phyloP scores from a whole-genome alignment of 202 grass and related monocot species.

The Digitaria exilis region DNA sequence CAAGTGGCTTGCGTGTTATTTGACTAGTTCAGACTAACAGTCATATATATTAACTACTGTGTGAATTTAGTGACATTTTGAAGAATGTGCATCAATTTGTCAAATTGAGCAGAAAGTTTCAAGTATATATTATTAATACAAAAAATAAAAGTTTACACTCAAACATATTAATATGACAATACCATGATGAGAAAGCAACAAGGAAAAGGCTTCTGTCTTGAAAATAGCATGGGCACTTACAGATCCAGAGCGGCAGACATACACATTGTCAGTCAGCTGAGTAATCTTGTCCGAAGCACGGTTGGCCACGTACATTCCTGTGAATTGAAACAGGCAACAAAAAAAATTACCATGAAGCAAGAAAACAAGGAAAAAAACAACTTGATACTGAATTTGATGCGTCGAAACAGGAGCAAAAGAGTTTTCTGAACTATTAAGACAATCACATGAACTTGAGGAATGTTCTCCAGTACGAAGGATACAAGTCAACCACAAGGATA shows the following conservation, averaged over 20 bases:
- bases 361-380: background rate
- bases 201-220: background rate
- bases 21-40: background rate
- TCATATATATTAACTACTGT: background rate
- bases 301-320: constrained; percentile 92
- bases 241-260: constrained; percentile 87
- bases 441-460: background rate
- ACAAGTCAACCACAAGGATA: background rate
- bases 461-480: background rate
- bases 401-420: background rate
- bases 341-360: background rate
- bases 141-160: background rate
- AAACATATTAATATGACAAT: background rate
- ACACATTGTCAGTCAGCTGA: constrained; percentile 84
- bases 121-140: background rate
- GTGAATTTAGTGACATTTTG: background rate
- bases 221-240: constrained; percentile 49
- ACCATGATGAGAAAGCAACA: background rate
- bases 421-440: background rate
- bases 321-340: background rate
- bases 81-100: constrained; percentile 3
- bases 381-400: background rate
- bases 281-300: constrained; percentile 95
- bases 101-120: background rate
- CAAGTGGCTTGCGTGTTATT: background rate